phyloP scores from a whole-genome alignment of 345 rosid genomes.

The Lagerstroemia speciosa region DNA sequence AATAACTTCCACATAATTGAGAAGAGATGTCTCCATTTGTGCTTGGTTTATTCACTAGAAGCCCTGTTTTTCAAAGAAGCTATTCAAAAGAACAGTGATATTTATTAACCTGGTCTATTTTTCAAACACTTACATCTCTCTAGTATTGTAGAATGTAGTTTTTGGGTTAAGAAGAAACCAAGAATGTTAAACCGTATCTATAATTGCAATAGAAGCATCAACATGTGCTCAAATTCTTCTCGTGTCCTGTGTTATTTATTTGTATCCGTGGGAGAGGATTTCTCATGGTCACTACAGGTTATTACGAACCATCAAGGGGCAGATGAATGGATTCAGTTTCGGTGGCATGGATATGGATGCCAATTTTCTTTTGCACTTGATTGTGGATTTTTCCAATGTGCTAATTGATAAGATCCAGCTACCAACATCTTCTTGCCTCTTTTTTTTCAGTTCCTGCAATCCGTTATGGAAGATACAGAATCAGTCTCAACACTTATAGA shows the following conservation, averaged over 20 bases:
- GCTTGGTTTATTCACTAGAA: not conserved
- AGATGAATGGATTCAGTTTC: not conserved
- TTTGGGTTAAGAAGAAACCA: not conserved
- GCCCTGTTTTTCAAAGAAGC: not conserved
- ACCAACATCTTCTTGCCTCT: conserved; percentile 1
- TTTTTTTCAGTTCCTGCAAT: conserved; percentile 7
- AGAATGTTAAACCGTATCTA: not conserved
- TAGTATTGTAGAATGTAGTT: not conserved
- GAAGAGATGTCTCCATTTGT: not conserved
- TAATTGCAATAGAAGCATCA: not conserved
- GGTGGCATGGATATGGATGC: not conserved
- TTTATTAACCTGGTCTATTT: not conserved
- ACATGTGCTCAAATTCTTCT: not conserved
- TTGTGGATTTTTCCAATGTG: not conserved
- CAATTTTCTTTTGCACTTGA: not conserved
- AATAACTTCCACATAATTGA: not conserved
- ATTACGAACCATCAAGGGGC: not conserved
- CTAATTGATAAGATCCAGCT: not conserved
- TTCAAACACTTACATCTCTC: not conserved
- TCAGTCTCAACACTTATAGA: conserved; percentile 75
- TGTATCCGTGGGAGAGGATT: not conserved
- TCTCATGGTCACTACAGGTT: not conserved
- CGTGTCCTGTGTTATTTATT: not conserved
- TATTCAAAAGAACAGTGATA: no score
- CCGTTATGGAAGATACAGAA: conserved; percentile 57